Percentiles rank a stretch among this genome's conserved stretches.
phyloP scores from a whole-genome alignment of 2,329 filamentous ascomycete genomes.

The Rhinocladiella similis region DNA sequence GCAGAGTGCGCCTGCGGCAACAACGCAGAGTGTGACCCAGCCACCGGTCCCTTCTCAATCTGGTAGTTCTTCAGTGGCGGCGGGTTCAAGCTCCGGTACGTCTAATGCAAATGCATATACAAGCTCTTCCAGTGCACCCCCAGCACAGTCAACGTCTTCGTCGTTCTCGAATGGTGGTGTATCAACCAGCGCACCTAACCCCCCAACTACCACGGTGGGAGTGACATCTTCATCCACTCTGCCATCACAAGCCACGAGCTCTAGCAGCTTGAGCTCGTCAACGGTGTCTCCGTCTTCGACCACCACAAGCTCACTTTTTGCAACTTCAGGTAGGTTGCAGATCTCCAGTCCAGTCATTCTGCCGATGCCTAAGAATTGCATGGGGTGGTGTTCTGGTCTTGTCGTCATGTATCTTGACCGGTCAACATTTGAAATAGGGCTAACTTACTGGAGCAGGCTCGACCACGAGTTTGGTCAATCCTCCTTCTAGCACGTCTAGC shows the following conservation, averaged over 20 bases:
- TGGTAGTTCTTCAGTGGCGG: constrained; percentile 2
- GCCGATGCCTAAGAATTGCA: too few relatives aligned
- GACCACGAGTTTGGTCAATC: too few relatives aligned
- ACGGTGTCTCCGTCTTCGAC: background rate
- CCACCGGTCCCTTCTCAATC: background rate
- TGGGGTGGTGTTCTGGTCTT: too few relatives aligned
- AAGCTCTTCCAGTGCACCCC: constrained; percentile 9
- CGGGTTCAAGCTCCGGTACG: constrained; percentile 16
- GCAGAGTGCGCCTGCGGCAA: background rate
- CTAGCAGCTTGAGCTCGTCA: too few relatives aligned
- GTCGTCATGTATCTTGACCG: too few relatives aligned
- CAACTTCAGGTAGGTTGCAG: background rate
- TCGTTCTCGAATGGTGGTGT: background rate
- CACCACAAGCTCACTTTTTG: background rate
- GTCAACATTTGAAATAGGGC: too few relatives aligned
- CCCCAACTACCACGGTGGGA: too few relatives aligned
- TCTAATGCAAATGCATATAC: constrained; percentile 2
- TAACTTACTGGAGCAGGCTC: too few relatives aligned
- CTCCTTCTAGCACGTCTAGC: background rate
- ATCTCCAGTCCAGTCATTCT: too few relatives aligned
- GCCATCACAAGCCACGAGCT: too few relatives aligned
- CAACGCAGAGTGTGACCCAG: background rate
- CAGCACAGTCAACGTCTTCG: background rate
- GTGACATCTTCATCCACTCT: too few relatives aligned
- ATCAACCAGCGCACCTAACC: too few relatives aligned